These are phyloP conservation scores for Jatropha podagrica DNA, from an alignment of 441 rosid genomes.

Conservation along the genomic window DNA sequence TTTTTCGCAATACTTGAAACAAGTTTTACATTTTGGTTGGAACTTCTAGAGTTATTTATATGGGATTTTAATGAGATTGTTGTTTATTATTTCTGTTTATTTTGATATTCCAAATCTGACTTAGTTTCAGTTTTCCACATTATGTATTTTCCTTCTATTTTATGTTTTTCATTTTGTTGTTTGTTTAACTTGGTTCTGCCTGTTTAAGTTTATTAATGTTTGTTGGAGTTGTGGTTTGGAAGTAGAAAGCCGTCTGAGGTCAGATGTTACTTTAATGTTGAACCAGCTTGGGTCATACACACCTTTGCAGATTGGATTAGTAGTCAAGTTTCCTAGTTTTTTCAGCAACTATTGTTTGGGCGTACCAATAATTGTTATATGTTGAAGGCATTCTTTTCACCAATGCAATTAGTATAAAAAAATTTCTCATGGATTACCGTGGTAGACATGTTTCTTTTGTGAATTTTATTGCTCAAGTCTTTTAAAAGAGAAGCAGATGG, in stretches of 20 bases:
- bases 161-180: not conserved
- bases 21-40: slow-evolving; percentile 5
- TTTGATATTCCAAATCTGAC: not conserved
- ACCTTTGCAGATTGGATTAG: not conserved
- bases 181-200: not conserved
- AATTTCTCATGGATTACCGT: no score
- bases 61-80: slow-evolving; percentile 10
- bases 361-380: not conserved
- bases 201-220: not conserved
- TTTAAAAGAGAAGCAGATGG: no score
- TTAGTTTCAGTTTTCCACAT: not conserved
- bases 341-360: not conserved
- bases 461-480: no score
- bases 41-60: not conserved
- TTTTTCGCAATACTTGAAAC: slow-evolving; percentile 17
- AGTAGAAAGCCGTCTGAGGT: not conserved
- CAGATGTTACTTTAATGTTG: not conserved
- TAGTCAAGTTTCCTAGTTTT: not conserved
- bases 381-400: not conserved
- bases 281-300: not conserved
- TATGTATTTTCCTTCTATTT: no score
- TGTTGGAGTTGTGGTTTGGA: not conserved
- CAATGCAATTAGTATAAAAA: no score
- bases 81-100: slow-evolving; percentile 4
- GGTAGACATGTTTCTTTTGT: no score